Base-by-base conservation (phyloP, 1,139 yeast genomes). In the Nakaseomyces glabratus region DNA sequence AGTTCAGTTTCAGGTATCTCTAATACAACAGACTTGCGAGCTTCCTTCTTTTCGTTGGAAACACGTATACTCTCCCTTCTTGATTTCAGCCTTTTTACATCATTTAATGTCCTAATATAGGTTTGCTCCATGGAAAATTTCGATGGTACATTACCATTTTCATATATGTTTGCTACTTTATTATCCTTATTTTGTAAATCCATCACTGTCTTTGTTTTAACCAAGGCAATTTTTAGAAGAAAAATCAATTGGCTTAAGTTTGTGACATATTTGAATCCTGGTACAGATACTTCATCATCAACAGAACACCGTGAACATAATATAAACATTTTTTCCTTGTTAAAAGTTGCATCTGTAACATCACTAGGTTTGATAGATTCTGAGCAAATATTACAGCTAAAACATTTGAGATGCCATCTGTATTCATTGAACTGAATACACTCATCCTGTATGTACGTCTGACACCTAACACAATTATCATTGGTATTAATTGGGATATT, bases 341-440 rank as follows among this genome's bases (percentile, higher is more conserved):
- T 63, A 48, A 67, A 68, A 4, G 70, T 56, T 2, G 73, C 65
- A 39, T 69, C 73, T 9, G 57, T 52, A n/a, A 69, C 43, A 31
- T 60, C 63, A 25, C 44, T 47, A 6, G 61, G 60, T 12, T 57
- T 53, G 11, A 74, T 60, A 1, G 42, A 40, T 24, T 65, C 63
- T 3, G 57, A 52, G 51, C 93, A 82, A 7, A 52, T 57, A 0
- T 71, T 55, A 50, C 97, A 88, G 6, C 54, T 52, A 39, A 86
- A 69, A 59, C 98, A 90, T 29, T 69, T 65, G 12, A 66, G 42
- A 53, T 90, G 98, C 96, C 96, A 90, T 47, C 95, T 71, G 35
- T 67, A 62, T 31, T 73, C 73, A 4, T 69, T 71, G 45, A 65
- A 71, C 37, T 69, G 69, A 10, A 77, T 65, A 60, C 97, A 88